Base-by-base conservation (phyloP, 352 stramenopile genomes). In the Globisporangium sylvaticum region DNA sequence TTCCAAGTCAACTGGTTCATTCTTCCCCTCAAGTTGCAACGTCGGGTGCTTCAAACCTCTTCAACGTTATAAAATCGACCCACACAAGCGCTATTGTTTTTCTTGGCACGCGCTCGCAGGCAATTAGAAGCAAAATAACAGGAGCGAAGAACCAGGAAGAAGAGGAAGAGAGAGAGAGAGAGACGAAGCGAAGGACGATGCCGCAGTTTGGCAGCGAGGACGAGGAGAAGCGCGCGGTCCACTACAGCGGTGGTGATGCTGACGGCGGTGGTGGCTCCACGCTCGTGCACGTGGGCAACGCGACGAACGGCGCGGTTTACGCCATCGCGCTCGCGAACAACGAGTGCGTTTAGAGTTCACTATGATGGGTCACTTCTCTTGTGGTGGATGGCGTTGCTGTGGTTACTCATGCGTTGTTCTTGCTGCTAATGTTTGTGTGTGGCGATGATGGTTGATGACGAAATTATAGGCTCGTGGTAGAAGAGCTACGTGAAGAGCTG, bases 401-500 rank as follows among this genome's bases (percentile, higher is more conserved):
- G 18, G 18, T 50, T 50, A 24, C 42, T 50, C 18, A 50, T 39
- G 52, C 15, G 12, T 9, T 60, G 29, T 44, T 39, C 18, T 3
- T 61, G 3, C 29, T 59, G 22, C 12, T 44, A 6, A 12, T 20
- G 14, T 44, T 56, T 42, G 27, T 27, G 9, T 15, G 64, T 27
- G 32, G 18, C 44, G 44, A 7, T 72, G 54, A 54, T 68, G 64
- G 27, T 58, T 55, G 22, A 3, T 37, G 52, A 37, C 25, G 18
- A 27, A 24, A 12, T 24, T n/a, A 15, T 34, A 95, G 87, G 58
- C 64, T 92, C 14, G 76, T 80, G 31, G 76, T 94, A 1, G 81
- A 90, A 27, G 81, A 92, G 66, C 62, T 96, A 20, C 79, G 84
- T 18, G 79, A 92, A 12, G 81, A 87, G 54, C 68, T 96, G 29